Percentiles rank a stretch among this genome's conserved stretches.
These are phyloP conservation scores for Arthrobotrys sinensis DNA, from an alignment of 2,329 filamentous ascomycete genomes.

Conservation along the genomic window DNA sequence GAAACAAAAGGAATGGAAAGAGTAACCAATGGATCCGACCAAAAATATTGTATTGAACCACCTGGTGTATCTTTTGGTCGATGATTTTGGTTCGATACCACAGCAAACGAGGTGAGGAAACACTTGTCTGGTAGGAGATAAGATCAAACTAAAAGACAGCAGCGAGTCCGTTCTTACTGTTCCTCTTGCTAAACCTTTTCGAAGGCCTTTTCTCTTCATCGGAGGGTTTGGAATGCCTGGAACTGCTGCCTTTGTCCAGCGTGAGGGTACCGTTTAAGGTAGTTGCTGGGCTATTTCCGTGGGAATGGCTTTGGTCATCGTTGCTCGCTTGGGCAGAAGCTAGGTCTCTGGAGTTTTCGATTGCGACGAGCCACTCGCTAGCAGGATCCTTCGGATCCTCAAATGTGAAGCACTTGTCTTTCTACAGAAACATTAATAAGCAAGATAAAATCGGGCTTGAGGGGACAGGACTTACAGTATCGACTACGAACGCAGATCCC, in stretches of 20 bases:
- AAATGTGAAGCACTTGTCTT: conserved; percentile 90
- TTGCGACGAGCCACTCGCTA: conserved; percentile 91
- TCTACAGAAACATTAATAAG: conserved; percentile 70
- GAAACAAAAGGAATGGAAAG: neutral
- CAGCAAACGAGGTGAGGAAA: neutral
- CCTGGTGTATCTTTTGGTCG: neutral
- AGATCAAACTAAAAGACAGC: conserved; percentile 78
- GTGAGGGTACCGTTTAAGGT: conserved; percentile 75
- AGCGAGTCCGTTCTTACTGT: conserved; percentile 93
- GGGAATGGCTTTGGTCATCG: conserved; percentile 46
- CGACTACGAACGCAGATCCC: conserved; percentile 79
- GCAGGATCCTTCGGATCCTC: conserved; percentile 89
- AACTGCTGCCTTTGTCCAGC: conserved; percentile 73
- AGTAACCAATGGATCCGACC: conserved; percentile 13
- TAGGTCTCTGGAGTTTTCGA: conserved; percentile 88
- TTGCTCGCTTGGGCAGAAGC: conserved; percentile 72
- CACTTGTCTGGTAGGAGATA: neutral
- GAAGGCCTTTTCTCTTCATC: conserved; percentile 65
- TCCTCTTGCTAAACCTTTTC: conserved; percentile 87
- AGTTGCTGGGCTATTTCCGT: conserved; percentile 76
- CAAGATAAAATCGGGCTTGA: conserved; percentile 11
- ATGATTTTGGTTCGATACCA: conserved; percentile 6
- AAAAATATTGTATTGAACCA: conserved; percentile 3
- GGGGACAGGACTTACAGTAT: conserved; percentile 80
- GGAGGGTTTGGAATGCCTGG: conserved; percentile 71